These are phyloP conservation scores for Tagetes patula DNA, from an alignment of 129 eudicot species.

Conservation along the genomic window DNA sequence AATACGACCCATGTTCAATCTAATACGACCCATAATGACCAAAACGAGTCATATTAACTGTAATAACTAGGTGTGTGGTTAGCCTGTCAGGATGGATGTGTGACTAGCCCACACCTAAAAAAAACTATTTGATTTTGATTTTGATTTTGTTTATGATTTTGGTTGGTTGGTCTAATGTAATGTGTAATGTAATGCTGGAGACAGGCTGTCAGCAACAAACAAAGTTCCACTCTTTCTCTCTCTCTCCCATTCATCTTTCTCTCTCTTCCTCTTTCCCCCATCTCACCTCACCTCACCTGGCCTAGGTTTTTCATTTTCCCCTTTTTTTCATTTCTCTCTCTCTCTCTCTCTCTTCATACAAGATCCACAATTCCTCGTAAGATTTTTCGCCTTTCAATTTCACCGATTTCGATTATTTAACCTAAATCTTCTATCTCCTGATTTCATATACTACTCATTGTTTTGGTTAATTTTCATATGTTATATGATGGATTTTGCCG, in stretches of 20 bases:
- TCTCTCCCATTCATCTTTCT: constrained; percentile 5
- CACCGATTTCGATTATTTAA: constrained; percentile 13
- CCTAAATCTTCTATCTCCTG: too few species aligned
- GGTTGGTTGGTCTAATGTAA: constrained; percentile 50
- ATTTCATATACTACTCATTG: too few species aligned
- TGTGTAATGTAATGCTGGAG: constrained; percentile 51
- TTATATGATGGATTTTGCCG: constrained; percentile 3
- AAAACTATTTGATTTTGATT: not conserved
- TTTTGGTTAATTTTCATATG: not conserved
- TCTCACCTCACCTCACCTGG: constrained; percentile 4
- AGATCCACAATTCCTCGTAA: constrained; percentile 31
- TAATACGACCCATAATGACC: too few species aligned
- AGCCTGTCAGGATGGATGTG: too few species aligned
- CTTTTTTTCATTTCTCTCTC: constrained; percentile 14
- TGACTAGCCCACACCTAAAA: not conserved
- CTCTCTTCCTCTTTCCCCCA: constrained; percentile 34
- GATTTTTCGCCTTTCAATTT: constrained; percentile 8
- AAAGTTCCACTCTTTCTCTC: constrained; percentile 42
- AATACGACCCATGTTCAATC: too few species aligned
- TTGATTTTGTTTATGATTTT: not conserved
- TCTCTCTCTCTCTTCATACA: not conserved
- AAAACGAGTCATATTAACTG: too few species aligned
- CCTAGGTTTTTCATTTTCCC: constrained; percentile 37
- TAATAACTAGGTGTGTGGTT: too few species aligned
- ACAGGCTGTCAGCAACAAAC: constrained; percentile 97